phyloP scores from a whole-genome alignment of 768 basidiomycete genomes.

The Suillus fuscotomentosus region DNA sequence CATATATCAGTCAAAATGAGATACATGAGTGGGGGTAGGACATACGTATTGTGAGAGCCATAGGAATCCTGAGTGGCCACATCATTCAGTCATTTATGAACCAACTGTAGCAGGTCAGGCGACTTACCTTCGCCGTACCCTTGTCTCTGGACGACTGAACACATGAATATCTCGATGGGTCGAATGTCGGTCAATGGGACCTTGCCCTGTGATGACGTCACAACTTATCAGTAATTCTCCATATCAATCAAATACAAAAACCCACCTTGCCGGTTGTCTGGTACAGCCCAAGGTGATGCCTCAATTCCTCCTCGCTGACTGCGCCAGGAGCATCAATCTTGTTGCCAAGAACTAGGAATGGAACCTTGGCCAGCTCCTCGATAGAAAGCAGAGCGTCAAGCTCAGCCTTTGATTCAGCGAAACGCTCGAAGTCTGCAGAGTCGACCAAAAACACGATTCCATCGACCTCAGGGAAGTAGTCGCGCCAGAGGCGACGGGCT shows the following conservation, averaged over 20 bases:
- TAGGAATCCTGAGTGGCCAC: constrained; percentile 64
- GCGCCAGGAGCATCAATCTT: constrained; percentile 99
- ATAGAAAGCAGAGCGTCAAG: constrained; percentile 94
- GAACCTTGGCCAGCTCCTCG: constrained; percentile 93
- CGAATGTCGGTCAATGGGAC: constrained; percentile 95
- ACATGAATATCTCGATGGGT: constrained; percentile 99
- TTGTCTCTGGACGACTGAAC: constrained; percentile 98
- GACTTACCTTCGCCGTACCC: constrained; percentile 91
- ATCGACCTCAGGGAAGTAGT: constrained; percentile 99
- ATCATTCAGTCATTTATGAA: constrained; percentile 11
- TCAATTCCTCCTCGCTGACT: constrained; percentile 95
- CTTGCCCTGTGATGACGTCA: constrained; percentile 67
- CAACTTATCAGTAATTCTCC: constrained; percentile 8
- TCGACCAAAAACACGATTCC: constrained; percentile 99
- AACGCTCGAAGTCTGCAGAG: constrained; percentile 94
- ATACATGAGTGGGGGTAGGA: constrained; percentile 6
- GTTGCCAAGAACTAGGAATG: constrained; percentile 98
- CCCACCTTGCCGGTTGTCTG: constrained; percentile 99
- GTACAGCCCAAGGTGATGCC: constrained; percentile 92
- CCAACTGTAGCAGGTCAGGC: background rate
- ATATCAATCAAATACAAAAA: background rate
- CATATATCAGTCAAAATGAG: background rate
- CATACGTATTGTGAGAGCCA: constrained; percentile 97
- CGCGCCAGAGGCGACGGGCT: constrained; percentile 98
- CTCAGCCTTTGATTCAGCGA: constrained; percentile 95